Percentiles rank a stretch among this genome's conserved stretches.
Conservation (phyloP, 2,329 filamentous ascomycete genomes). For the Cordyceps javanica region DNA sequence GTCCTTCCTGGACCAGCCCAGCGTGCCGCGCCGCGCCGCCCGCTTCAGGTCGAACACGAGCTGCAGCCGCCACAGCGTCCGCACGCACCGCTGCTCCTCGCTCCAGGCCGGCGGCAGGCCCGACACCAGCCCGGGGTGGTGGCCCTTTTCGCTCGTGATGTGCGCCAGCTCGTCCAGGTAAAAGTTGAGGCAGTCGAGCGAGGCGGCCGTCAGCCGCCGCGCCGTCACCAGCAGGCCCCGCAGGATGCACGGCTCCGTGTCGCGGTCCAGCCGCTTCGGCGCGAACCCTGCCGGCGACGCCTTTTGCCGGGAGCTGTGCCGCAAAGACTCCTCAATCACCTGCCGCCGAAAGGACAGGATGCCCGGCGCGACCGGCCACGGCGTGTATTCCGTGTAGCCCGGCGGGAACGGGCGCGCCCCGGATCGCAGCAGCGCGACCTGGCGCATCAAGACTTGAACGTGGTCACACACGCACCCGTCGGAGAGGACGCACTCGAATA, state of each 20-base stretch:
- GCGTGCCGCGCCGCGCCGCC: conserved; percentile 1
- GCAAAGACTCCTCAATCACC: conserved; percentile 4
- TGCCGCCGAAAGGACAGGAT: conserved; percentile 2
- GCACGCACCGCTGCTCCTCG: conserved; percentile 7
- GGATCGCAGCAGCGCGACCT: neutral
- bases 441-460: conserved; percentile 5
- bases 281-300: neutral
- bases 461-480: neutral
- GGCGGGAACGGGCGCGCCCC: conserved; percentile 6
- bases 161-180: neutral
- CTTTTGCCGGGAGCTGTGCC: neutral
- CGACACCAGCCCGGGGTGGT: neutral
- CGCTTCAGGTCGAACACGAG: conserved; percentile 4
- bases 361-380: neutral
- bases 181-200: neutral
- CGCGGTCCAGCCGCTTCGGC: neutral
- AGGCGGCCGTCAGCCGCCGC: neutral
- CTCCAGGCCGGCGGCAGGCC: neutral
- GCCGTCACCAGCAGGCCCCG: conserved; percentile 3
- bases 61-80: conserved; percentile 6
- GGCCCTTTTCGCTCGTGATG: neutral
- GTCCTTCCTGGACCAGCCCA: neutral
- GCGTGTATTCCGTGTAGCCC: conserved; percentile 7
- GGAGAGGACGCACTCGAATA: neutral
- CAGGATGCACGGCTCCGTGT: neutral